These are phyloP conservation scores for Zasmidium angulare DNA, from an alignment of 2,329 filamentous ascomycete genomes.

Conservation along the genomic window DNA sequence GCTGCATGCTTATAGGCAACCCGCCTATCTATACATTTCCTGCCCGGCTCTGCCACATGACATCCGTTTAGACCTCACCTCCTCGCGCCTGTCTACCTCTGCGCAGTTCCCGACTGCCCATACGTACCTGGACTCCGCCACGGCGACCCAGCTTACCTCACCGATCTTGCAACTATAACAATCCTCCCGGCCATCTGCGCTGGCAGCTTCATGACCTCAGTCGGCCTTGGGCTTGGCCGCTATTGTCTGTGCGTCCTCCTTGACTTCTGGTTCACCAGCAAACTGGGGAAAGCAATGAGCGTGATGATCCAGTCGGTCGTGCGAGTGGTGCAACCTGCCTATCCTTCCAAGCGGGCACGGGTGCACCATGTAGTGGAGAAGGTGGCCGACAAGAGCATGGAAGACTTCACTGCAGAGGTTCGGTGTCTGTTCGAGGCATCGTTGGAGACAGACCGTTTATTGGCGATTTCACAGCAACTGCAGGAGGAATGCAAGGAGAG, in stretches of 20 bases:
- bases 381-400: constrained; percentile 46
- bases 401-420: constrained; percentile 47
- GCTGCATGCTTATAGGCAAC: not conserved
- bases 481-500: constrained; percentile 55
- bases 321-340: constrained; percentile 19
- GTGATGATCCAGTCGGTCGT: constrained; percentile 26
- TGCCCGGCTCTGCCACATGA: constrained; percentile 2
- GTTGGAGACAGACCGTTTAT: constrained; percentile 41
- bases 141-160: constrained; percentile 1
- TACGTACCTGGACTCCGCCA: not conserved
- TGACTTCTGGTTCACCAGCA: constrained; percentile 23
- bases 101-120: not conserved
- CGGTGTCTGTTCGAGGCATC: constrained; percentile 45
- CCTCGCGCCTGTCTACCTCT: not conserved
- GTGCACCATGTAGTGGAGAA: constrained; percentile 40
- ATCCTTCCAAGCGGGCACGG: constrained; percentile 24
- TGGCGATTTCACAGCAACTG: constrained; percentile 46
- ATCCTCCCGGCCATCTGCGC: not conserved
- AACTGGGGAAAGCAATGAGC: constrained; percentile 27
- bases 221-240: constrained; percentile 15
- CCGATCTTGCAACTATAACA: not conserved
- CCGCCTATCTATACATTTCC: not conserved
- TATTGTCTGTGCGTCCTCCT: constrained; percentile 21
- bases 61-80: not conserved
- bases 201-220: constrained; percentile 22